Conservation (phyloP, 768 basidiomycete species). For the Mycena pura region DNA sequence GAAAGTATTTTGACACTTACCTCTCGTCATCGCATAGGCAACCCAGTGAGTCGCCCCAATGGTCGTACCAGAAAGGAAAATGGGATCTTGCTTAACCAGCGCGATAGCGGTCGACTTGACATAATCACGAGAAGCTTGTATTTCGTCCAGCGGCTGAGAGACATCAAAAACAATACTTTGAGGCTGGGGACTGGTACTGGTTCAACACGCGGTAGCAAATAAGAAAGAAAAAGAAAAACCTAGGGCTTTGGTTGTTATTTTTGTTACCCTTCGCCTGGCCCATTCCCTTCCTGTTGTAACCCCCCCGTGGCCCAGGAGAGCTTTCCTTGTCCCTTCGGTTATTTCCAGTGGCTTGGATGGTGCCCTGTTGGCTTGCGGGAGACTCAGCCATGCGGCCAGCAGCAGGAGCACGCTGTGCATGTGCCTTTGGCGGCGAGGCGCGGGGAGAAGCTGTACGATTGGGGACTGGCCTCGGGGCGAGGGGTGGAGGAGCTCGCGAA, state of each 20-base stretch:
- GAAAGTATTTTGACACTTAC: slow-evolving; percentile 37
- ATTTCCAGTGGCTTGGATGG: slow-evolving; percentile 27
- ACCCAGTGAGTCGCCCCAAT: slow-evolving; percentile 94
- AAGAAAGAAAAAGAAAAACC: slow-evolving; percentile 45
- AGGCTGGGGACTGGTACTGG: slow-evolving; percentile 63
- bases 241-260: slow-evolving; percentile 63
- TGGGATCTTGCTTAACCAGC: slow-evolving; percentile 83
- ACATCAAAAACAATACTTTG: slow-evolving; percentile 82
- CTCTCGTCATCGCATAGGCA: slow-evolving; percentile 91
- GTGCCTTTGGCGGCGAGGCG: slow-evolving; percentile 69
- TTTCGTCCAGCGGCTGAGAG: slow-evolving; percentile 71
- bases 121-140: slow-evolving; percentile 75
- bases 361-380: slow-evolving; percentile 51
- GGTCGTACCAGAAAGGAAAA: slow-evolving; percentile 85
- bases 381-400: slow-evolving; percentile 60
- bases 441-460: slow-evolving; percentile 62
- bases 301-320: slow-evolving; percentile 67
- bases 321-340: slow-evolving; percentile 71
- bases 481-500: slow-evolving; percentile 60
- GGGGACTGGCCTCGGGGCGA: slow-evolving; percentile 63
- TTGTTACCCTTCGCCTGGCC: slow-evolving; percentile 49
- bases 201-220: not conserved
- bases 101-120: slow-evolving; percentile 93
- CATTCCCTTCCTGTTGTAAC: slow-evolving; percentile 35
- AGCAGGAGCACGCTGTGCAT: slow-evolving; percentile 55